phyloP scores from a whole-genome alignment of 2,329 filamentous ascomycete genomes.

The Colletotrichum camelliae region DNA sequence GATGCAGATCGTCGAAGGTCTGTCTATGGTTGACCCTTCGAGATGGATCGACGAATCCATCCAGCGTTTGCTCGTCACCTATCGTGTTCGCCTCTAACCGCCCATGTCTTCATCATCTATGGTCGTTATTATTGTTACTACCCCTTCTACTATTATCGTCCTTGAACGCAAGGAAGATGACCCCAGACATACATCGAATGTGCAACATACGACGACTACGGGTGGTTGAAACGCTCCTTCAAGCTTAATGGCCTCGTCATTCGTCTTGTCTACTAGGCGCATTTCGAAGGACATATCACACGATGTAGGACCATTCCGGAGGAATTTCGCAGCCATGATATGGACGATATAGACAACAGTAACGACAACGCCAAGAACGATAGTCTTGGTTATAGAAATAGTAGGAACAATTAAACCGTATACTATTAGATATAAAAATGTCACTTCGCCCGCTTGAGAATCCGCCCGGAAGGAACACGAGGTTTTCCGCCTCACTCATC shows the following conservation, averaged over 20 bases:
- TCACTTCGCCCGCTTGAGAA: background rate
- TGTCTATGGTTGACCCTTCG: background rate
- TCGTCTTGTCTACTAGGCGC: background rate
- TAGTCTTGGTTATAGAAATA: fast-evolving
- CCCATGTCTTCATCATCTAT: no score
- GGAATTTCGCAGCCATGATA: background rate
- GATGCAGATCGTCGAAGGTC: background rate
- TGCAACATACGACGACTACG: background rate
- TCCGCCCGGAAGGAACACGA: no score
- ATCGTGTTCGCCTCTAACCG: no score
- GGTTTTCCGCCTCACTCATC: no score
- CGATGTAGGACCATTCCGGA: background rate
- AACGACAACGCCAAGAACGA: background rate
- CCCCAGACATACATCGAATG: background rate
- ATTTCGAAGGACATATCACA: background rate
- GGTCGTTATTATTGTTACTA: no score
- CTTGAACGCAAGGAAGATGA: background rate
- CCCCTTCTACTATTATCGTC: no score
- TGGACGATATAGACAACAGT: background rate
- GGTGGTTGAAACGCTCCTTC: background rate
- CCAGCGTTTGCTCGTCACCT: no score
- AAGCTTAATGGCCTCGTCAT: background rate
- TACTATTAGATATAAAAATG: background rate
- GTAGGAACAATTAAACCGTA: background rate
- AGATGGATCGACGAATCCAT: background rate